Evolutionary conservation across 2,329 filamentous ascomycete genomes (phyloP), one percentile per base, ranked within the genome.

Genomic region (Apiospora sp.): DNA sequence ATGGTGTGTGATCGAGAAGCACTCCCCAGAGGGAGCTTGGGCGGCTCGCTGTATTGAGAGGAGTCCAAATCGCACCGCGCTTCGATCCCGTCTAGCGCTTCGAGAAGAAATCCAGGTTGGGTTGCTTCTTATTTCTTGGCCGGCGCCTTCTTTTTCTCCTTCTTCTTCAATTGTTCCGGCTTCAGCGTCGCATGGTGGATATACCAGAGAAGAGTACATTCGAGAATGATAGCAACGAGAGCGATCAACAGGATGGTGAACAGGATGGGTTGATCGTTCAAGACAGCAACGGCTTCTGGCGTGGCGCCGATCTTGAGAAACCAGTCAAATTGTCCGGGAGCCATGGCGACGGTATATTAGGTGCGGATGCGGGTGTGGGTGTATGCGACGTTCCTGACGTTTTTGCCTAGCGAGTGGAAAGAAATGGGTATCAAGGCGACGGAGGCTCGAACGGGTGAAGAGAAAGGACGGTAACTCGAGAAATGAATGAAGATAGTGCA

Each of bases 131-230:
- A 73, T 71, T 74, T 74, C 69, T 77, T 76, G 43, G 71, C 75
- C 4, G 71, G 71, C 77, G 85, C 86, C 78, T 84, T 85, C 70
- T 84, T 75, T 73, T 76, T 82, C 67, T 84, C 75, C 81, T 88
- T 88, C 78, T 86, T 86, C 80, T 87, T 88, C 79, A 83, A 87
- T 80, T 91, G 89, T 78, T 89, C 87, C 22, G 89, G 89, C 83
- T 91, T 91, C 82, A 89, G 74, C 27, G 89, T 91, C 72, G 88
- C 88, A 77, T 83, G 86, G 81, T 90, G 88, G 77, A 91, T 91
- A 81, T 86, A 90, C 87, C 87, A 90, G 71, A 88, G 80, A 68
- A 90, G 81, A 13, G 84, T 77, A 72, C 79, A 80, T 76, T 90
- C 83, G 12, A 86, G 78, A 73, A 83, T 83, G 69, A 90, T 76